Conservation (phyloP, 1,284 basidiomycete species). For the Sporisorium exsertum region DNA sequence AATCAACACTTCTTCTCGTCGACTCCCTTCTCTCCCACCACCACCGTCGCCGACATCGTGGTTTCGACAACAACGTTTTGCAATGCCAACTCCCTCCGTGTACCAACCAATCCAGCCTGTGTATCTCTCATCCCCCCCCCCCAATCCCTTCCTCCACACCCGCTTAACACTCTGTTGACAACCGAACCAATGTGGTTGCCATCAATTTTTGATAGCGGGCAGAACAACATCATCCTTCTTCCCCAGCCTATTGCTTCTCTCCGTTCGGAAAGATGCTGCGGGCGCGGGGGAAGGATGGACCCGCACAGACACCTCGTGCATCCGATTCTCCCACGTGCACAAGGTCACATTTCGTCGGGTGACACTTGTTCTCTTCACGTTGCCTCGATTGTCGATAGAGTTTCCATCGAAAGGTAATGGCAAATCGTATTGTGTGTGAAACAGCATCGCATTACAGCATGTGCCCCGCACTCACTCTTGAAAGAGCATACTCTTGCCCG, state of each 20-base stretch:
- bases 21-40: not conserved
- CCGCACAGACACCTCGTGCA: constrained; percentile 52
- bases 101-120: not conserved
- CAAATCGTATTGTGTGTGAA: not conserved
- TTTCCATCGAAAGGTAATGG: not conserved
- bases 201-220: constrained; percentile 59
- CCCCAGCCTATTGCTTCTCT: not conserved
- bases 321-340: constrained; percentile 24
- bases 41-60: not conserved
- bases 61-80: not conserved
- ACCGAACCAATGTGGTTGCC: constrained; percentile 56
- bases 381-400: not conserved
- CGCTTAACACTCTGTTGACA: constrained; percentile 60
- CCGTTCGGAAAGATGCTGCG: not conserved
- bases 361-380: constrained; percentile 15
- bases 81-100: not conserved
- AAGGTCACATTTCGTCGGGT: constrained; percentile 54
- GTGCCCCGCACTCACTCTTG: constrained; percentile 21
- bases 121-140: not conserved
- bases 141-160: not conserved
- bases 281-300: constrained; percentile 1
- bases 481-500: constrained; percentile 47
- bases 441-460: not conserved
- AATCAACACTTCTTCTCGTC: not conserved
- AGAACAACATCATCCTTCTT: constrained; percentile 25